Percentiles rank a stretch among this genome's conserved stretches.
Evolutionary conservation across 768 basidiomycete species (phyloP).

Genomic region (Auriscalpium vulgare): DNA sequence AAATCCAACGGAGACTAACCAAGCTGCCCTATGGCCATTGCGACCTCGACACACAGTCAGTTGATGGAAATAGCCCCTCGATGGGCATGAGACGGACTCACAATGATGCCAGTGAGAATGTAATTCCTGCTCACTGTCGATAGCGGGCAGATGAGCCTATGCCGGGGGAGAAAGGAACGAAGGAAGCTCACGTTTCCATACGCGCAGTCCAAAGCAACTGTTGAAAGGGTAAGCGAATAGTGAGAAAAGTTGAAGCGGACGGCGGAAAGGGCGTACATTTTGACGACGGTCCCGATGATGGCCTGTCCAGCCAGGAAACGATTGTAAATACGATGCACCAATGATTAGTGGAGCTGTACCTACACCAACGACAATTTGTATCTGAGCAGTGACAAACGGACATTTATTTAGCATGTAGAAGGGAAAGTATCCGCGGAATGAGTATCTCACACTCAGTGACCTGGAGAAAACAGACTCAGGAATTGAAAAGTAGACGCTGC

Average conservation of each 20-base stretch:
- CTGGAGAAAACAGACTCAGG: constrained; percentile 1
- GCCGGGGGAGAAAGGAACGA: too few species aligned
- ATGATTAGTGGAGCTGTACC: too few species aligned
- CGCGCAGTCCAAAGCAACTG: constrained; percentile 15
- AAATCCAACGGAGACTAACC: background rate
- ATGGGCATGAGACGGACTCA: too few species aligned
- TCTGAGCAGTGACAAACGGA: too few species aligned
- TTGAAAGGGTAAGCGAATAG: background rate
- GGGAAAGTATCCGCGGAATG: too few species aligned
- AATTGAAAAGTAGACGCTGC: background rate
- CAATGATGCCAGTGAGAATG: too few species aligned
- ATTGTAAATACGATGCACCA: too few species aligned
- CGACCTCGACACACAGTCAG: background rate
- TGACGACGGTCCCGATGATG: constrained; percentile 8
- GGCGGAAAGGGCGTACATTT: constrained; percentile 3
- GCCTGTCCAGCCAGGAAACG: background rate
- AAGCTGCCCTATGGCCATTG: background rate
- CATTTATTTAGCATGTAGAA: too few species aligned
- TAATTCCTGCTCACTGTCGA: too few species aligned
- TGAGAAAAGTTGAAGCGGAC: background rate
- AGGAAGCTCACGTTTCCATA: constrained; percentile 13
- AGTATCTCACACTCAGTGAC: constrained; percentile 9
- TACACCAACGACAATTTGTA: too few species aligned
- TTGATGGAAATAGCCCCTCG: too few species aligned
- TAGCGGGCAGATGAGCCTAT: too few species aligned